Evolutionary conservation across 2,329 filamentous ascomycete genomes (phyloP), one percentile per base, ranked within the genome.

Genomic region (Rutstroemia sp.): DNA sequence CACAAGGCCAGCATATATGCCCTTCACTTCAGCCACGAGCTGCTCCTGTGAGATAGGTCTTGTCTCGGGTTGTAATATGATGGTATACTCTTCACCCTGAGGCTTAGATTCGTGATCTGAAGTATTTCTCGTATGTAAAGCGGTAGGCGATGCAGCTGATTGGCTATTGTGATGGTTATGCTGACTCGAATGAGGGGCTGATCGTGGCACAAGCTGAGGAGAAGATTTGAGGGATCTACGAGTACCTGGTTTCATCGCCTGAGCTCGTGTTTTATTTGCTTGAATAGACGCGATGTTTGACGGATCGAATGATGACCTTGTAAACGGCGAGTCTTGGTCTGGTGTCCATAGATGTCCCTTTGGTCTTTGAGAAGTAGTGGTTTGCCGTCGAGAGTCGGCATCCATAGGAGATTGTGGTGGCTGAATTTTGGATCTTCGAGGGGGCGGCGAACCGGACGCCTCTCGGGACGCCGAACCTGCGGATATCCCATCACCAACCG

Each of bases 1-100:
- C 0, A 90, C 85, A 0, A 96, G 72, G 0, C 88, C 90, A 0
- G 86, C 84, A 64, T 96, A 95, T 3, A 94, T 94, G 0, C 64
- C 64, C 48, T 67, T 68, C 6, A 67, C 64, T 56, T 67, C 65
- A 3, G 64, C 64, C 37, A 67, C 64, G 7, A 67, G 54, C 48
- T 68, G 65, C 44, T 66, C 64, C 48, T 67, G 63, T 8, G 63
- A 64, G 14, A 67, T 65, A 1, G 64, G 62, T 0, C 84, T 84
- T 57, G 75, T 72, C 0, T 72, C 73, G 4, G 77, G 73, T 0
- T 83, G 80, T 17, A 62, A 77, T 8, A 75, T 73, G 25, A 75
- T 72, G 6, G 75, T 74, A 62, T 84, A 80, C 1, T 23, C 42
- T 5, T 60, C 59, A 25, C 57, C 61, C 92, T 94, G 16, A 80